Evolutionary conservation across 495 filamentous ascomycete species (phyloP).

Genomic region (Astrocystis sublimbata): DNA sequence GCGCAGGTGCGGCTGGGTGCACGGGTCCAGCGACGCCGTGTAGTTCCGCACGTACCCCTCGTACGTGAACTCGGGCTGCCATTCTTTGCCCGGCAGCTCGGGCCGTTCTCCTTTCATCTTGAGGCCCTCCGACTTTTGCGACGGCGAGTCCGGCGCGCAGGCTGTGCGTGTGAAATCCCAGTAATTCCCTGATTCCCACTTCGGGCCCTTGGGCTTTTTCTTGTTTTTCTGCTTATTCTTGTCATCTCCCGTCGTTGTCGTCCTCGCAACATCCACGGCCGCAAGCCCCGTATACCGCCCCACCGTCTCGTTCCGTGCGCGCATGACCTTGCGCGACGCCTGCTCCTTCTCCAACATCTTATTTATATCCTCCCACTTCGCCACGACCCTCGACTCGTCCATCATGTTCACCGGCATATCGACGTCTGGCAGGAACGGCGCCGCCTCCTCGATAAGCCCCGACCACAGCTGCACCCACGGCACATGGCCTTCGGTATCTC

Average conservation of each 20-base stretch:
- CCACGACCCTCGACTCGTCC: slow-evolving; percentile 64
- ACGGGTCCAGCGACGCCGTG: slow-evolving; percentile 62
- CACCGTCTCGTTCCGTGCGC: slow-evolving; percentile 28
- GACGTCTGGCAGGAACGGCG: slow-evolving; percentile 61
- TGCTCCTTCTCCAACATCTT: slow-evolving; percentile 51
- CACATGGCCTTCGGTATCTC: slow-evolving; percentile 32
- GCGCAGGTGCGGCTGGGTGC: slow-evolving; percentile 55
- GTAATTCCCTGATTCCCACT: slow-evolving; percentile 29
- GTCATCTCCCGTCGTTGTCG: no score
- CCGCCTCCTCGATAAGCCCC: slow-evolving; percentile 51
- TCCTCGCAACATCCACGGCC: slow-evolving; percentile 36
- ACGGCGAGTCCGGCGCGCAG: slow-evolving; percentile 58
- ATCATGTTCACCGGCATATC: slow-evolving; percentile 65
- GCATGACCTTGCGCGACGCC: slow-evolving; percentile 41
- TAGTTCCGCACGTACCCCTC: slow-evolving; percentile 64
- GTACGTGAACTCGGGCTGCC: slow-evolving; percentile 30
- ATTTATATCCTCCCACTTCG: slow-evolving; percentile 61
- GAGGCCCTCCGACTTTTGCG: slow-evolving; percentile 48
- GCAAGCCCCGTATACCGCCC: slow-evolving; percentile 30
- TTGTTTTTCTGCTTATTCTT: slow-evolving; percentile 13
- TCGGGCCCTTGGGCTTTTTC: slow-evolving; percentile 28
- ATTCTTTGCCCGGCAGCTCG: slow-evolving; percentile 33
- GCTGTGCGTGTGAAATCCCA: slow-evolving; percentile 46
- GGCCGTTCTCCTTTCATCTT: slow-evolving; percentile 34
- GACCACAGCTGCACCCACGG: slow-evolving; percentile 54